These are phyloP conservation scores for Stephanodiscus minutulus DNA, from an alignment of 108 stramenopile genomes.

Conservation along the genomic window DNA sequence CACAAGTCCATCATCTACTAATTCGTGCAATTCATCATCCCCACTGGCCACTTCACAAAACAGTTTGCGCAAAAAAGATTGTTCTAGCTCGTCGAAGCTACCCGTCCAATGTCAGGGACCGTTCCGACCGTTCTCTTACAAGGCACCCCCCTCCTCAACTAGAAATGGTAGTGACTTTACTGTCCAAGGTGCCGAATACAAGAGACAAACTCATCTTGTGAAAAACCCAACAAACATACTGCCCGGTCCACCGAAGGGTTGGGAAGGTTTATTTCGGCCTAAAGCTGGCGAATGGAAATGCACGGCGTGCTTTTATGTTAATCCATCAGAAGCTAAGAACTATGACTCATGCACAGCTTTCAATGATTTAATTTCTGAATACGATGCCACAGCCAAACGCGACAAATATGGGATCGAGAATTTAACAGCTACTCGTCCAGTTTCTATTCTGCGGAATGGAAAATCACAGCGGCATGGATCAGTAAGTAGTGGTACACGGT, in stretches of 20 bases:
- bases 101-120: not conserved
- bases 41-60: not conserved
- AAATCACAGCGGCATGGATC: not conserved
- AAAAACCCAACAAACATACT: slow-evolving; percentile 9
- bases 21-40: not conserved
- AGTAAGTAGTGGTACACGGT: not conserved
- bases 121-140: not conserved
- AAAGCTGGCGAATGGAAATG: slow-evolving; percentile 35
- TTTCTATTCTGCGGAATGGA: not conserved
- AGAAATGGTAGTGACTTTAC: not conserved
- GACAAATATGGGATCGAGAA: not conserved
- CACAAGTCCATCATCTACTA: not conserved
- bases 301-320: slow-evolving; percentile 16
- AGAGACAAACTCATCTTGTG: not conserved
- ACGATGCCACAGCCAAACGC: not conserved
- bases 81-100: not conserved
- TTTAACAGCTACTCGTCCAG: not conserved
- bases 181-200: not conserved
- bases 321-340: slow-evolving; percentile 17
- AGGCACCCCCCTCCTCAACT: not conserved
- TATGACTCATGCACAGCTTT: slow-evolving; percentile 14
- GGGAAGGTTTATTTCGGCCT: slow-evolving; percentile 18
- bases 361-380: not conserved
- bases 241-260: slow-evolving; percentile 12
- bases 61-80: not conserved